Conservation (phyloP, 306 rosid species). For the Pyrus pyrifolia region DNA sequence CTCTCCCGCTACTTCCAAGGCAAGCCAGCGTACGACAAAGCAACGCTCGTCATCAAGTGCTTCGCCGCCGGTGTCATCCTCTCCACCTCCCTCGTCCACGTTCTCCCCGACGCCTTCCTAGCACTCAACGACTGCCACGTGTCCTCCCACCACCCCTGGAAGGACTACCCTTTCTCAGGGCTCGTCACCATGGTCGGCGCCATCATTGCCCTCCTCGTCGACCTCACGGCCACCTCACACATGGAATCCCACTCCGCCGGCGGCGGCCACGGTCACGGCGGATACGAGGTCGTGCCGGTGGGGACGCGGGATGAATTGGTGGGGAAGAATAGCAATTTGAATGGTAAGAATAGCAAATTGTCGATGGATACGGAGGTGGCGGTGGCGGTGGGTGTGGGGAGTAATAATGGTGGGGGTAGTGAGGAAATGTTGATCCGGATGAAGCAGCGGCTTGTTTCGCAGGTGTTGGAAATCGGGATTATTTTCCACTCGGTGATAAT, state of each 20-base stretch:
- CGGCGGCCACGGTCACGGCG: neutral
- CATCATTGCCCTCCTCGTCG: slow-evolving; percentile 57
- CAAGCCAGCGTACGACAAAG: slow-evolving; percentile 66
- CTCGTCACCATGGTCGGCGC: slow-evolving; percentile 69
- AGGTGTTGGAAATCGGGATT: slow-evolving; percentile 86
- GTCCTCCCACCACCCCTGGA: slow-evolving; percentile 76
- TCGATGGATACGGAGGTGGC: slow-evolving; percentile 2
- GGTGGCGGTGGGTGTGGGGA: slow-evolving; percentile 11
- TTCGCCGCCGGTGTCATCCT: slow-evolving; percentile 97
- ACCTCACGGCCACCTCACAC: slow-evolving; percentile 70
- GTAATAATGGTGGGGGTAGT: neutral
- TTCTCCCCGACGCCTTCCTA: slow-evolving; percentile 80
- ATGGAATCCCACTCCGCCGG: slow-evolving; percentile 36
- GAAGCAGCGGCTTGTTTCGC: slow-evolving; percentile 83
- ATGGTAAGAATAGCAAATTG: slow-evolving; percentile 1
- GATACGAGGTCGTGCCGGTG: slow-evolving; percentile 39
- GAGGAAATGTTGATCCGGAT: slow-evolving; percentile 33
- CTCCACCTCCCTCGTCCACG: slow-evolving; percentile 93
- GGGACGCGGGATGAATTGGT: slow-evolving; percentile 17
- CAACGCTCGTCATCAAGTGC: slow-evolving; percentile 62
- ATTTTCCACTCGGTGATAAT: slow-evolving; percentile 88
- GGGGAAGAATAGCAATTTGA: slow-evolving; percentile 2
- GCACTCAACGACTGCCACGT: slow-evolving; percentile 86
- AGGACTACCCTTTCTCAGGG: slow-evolving; percentile 85
- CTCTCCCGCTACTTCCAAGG: slow-evolving; percentile 74